These are phyloP conservation scores for Phoma sp. DNA, from an alignment of 2,329 filamentous ascomycete species.

Conservation along the genomic window DNA sequence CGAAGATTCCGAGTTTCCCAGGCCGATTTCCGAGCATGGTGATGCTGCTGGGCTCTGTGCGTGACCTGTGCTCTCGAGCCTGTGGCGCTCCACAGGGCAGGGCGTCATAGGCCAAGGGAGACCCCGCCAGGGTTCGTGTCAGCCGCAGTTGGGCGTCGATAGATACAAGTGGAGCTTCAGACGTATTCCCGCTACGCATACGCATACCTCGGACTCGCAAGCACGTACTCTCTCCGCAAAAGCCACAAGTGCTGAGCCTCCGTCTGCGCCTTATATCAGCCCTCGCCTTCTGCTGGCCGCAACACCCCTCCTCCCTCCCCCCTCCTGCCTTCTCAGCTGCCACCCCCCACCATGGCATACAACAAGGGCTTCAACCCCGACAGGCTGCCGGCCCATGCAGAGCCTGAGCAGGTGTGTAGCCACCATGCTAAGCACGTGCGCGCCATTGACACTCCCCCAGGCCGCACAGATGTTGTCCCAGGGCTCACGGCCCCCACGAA, in stretches of 20 bases:
- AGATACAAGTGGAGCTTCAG: slow-evolving; percentile 24
- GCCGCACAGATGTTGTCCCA: slow-evolving; percentile 52
- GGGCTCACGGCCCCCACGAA: slow-evolving; percentile 42
- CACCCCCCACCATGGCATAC: slow-evolving; percentile 76
- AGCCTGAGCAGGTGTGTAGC: slow-evolving; percentile 71
- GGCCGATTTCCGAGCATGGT: slow-evolving; percentile 11
- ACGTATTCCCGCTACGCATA: slow-evolving; percentile 1
- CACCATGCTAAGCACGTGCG: background rate
- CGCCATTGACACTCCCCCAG: slow-evolving; percentile 27
- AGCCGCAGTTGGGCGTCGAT: slow-evolving; percentile 38
- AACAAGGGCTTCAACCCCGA: slow-evolving; percentile 93
- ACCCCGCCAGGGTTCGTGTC: slow-evolving; percentile 29
- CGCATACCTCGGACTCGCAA: background rate
- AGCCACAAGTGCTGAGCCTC: slow-evolving; percentile 8
- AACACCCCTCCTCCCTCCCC: background rate
- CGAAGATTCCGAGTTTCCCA: slow-evolving; percentile 3
- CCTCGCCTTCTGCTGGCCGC: slow-evolving; percentile 4
- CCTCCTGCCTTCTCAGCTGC: background rate
- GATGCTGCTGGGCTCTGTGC: slow-evolving; percentile 7
- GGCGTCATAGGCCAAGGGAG: slow-evolving; percentile 35
- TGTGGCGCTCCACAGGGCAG: slow-evolving; percentile 10
- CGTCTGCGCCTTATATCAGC: slow-evolving; percentile 7
- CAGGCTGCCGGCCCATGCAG: slow-evolving; percentile 87
- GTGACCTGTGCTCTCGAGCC: slow-evolving; percentile 8
- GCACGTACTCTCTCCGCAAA: slow-evolving; percentile 9